Conservation (phyloP, 257 asterid species). For the Nicotiana paniculata region DNA sequence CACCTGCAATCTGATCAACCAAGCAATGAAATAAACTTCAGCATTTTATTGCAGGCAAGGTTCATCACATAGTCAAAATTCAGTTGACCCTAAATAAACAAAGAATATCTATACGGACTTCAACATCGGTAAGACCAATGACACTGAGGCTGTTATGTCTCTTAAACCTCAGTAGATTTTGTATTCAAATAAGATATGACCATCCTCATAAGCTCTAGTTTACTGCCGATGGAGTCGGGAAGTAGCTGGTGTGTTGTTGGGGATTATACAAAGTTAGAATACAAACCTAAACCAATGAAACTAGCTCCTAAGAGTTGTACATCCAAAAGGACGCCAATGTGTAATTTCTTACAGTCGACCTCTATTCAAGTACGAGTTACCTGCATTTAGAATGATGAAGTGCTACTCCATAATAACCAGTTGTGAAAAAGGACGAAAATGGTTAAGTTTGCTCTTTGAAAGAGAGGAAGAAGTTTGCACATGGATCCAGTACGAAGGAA, state of each 20-base stretch:
- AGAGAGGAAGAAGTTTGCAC: constrained; percentile 2
- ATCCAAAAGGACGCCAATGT: background rate
- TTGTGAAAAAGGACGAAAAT: background rate
- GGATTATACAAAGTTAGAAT: background rate
- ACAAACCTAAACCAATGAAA: background rate
- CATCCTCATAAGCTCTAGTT: background rate
- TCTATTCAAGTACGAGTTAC: background rate
- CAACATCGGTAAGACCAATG: background rate
- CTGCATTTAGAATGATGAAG: background rate
- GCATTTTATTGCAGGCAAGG: background rate
- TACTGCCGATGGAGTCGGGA: background rate
- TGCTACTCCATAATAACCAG: background rate
- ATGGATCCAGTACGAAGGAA: constrained; percentile 17
- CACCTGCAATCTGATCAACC: constrained; percentile 83
- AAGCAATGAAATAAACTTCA: background rate
- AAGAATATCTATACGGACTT: background rate
- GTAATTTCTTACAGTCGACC: background rate
- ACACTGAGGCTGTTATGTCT: background rate
- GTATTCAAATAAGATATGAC: background rate
- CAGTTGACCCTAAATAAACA: background rate
- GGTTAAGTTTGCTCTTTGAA: constrained; percentile 3
- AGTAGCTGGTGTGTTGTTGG: background rate
- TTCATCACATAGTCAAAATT: background rate
- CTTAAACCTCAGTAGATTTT: background rate
- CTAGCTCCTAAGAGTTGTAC: background rate